phyloP scores from a whole-genome alignment of 805 yeast genomes.

The Wickerhamomyces rabaulensis region DNA sequence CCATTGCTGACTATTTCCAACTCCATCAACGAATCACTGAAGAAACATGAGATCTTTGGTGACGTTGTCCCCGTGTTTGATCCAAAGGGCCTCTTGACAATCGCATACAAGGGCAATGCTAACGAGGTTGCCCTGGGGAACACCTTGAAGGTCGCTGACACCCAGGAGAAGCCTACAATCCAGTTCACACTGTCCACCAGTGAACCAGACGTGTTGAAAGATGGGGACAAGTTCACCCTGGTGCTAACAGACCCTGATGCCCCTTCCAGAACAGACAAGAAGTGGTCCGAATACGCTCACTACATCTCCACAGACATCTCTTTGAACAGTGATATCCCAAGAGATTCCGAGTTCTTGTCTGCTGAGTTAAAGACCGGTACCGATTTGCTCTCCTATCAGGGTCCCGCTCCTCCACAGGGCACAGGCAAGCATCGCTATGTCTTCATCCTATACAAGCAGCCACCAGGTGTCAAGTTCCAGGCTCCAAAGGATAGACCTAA shows the following conservation, averaged over 20 bases:
- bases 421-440: conserved; percentile 89
- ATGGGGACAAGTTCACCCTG: conserved; percentile 57
- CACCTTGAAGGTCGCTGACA: conserved; percentile 53
- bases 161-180: conserved; percentile 63
- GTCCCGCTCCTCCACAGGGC: conserved; percentile 87
- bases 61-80: conserved; percentile 31
- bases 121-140: conserved; percentile 77
- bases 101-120: conserved; percentile 49
- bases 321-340: conserved; percentile 31
- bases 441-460: conserved; percentile 67
- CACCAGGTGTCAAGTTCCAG: conserved; percentile 28
- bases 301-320: conserved; percentile 55
- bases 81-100: conserved; percentile 43
- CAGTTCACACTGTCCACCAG: conserved; percentile 50
- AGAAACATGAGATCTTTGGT: conserved; percentile 37
- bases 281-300: conserved; percentile 87
- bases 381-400: conserved; percentile 54
- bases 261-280: conserved; percentile 74
- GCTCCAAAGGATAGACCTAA: conserved; percentile 52
- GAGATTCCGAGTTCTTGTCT: conserved; percentile 28
- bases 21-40: conserved; percentile 31
- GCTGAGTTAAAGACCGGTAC: conserved; percentile 35
- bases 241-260: conserved; percentile 94
- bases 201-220: conserved; percentile 18
- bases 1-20: conserved; percentile 23